Evolutionary conservation across 2,329 filamentous ascomycete genomes (phyloP), one percentile per base, ranked within the genome.

Genomic region (Ceratocystis colombiana): DNA sequence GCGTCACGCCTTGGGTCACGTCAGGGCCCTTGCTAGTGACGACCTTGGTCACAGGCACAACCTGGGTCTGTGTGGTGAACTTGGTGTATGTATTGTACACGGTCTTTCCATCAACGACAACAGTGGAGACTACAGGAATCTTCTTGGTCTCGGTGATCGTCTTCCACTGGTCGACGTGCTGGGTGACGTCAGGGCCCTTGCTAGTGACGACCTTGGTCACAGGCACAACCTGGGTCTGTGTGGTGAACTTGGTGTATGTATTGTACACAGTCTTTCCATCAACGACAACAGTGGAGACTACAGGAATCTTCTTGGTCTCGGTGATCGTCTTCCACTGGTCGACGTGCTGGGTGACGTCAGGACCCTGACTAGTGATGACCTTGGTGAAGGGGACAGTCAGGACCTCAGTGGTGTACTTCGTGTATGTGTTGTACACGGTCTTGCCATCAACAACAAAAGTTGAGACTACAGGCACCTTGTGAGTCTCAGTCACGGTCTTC

Each of bases 1-100:
- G 37, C 7, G 46, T 41, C 15, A 57, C 41, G 45, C 50, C 48
- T 6, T 50, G 17, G 0, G 63, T 65, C 7, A 68, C 66, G 44
- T 68, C 63, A 12, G 63, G 66, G n/a, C 59, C 45, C 15, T 65
- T 22, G 33, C 46, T 63, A 10, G 63, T 68, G 8, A 68, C 20
- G 6, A 62, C 48, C 12, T 59, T 25, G 15, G 48, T 63, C 15
- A 62, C 48, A 0, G 66, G 57, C 7, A 67, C 63, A 3, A 44
- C 50, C 3, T 59, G 8, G 5, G 33, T 46, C 10, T 41, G 37
- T 1, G 66, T 68, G 1, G 59, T 62, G 28, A 25, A 37, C 7
- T 37, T 22, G 12, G 66, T 68, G 28, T 33, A 55, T 15, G 48
- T 68, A 10, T 50, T 20, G 45, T 37, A 62, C 1, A 59, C 22